Conservation (phyloP, 768 basidiomycete genomes). For the Hortiboletus flavorubellus region DNA sequence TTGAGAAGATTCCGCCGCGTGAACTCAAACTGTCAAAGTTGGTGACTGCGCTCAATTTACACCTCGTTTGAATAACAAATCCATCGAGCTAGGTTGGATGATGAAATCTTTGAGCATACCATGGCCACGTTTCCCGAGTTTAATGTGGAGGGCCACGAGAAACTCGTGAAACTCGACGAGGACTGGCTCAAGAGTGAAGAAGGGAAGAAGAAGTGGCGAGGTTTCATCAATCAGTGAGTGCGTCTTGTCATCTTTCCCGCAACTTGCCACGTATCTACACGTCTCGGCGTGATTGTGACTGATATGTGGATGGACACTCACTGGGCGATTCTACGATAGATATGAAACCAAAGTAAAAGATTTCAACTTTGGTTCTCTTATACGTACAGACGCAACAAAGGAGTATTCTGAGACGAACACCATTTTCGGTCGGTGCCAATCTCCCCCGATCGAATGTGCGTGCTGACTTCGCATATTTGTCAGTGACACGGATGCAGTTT, state of each 20-base stretch:
- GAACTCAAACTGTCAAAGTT: conserved; percentile 83
- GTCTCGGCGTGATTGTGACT: not conserved
- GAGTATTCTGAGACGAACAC: conserved; percentile 93
- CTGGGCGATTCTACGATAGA: conserved; percentile 34
- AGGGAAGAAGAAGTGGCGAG: conserved; percentile 89
- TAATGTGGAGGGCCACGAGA: conserved; percentile 42
- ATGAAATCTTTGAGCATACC: conserved; percentile 84
- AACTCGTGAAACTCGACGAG: conserved; percentile 69
- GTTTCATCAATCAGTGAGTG: conserved; percentile 73
- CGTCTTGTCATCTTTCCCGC: not conserved
- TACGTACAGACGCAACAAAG: conserved; percentile 71
- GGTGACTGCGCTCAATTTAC: conserved; percentile 20
- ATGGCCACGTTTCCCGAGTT: conserved; percentile 81
- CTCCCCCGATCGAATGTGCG: not conserved
- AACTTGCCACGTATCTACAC: not conserved
- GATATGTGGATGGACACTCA: conserved; percentile 2
- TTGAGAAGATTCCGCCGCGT: conserved; percentile 74
- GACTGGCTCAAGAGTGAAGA: conserved; percentile 86
- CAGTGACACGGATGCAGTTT: conserved; percentile 54
- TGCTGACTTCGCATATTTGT: conserved; percentile 10
- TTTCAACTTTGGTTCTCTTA: conserved; percentile 95
- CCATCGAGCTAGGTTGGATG: conserved; percentile 61
- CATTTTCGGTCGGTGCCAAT: conserved; percentile 70
- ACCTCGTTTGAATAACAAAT: conserved; percentile 11
- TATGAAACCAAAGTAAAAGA: conserved; percentile 91